Conservation (phyloP, 108 stramenopile species). For the Nannochloropsis granulata region DNA sequence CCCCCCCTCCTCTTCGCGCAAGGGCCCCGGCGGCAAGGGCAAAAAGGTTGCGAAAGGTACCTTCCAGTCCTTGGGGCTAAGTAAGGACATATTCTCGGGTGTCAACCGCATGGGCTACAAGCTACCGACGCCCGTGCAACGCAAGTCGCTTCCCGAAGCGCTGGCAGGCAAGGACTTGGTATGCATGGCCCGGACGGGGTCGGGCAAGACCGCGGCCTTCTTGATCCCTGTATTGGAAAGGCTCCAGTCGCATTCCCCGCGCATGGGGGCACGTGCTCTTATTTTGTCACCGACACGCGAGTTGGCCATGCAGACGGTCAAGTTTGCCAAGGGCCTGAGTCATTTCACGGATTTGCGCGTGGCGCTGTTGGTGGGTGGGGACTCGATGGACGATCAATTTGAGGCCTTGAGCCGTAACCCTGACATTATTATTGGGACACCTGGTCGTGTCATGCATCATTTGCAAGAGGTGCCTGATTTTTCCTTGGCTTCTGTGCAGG, state of each 20-base stretch:
- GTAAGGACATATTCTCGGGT: slow-evolving; percentile 29
- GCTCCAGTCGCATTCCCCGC: slow-evolving; percentile 37
- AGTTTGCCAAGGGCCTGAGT: slow-evolving; percentile 20
- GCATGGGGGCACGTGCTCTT: slow-evolving; percentile 48
- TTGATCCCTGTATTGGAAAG: slow-evolving; percentile 78
- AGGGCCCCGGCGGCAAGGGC: not conserved
- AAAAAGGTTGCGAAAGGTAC: not conserved
- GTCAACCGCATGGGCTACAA: slow-evolving; percentile 78
- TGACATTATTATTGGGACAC: slow-evolving; percentile 92
- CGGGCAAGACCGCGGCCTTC: slow-evolving; percentile 90
- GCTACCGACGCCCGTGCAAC: slow-evolving; percentile 92
- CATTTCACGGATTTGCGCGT: slow-evolving; percentile 42
- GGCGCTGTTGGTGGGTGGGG: slow-evolving; percentile 84
- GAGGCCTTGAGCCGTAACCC: slow-evolving; percentile 63
- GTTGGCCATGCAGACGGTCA: slow-evolving; percentile 62
- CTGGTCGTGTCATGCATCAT: slow-evolving; percentile 92
- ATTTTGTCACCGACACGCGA: slow-evolving; percentile 68
- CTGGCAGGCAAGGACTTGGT: slow-evolving; percentile 75
- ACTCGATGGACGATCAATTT: slow-evolving; percentile 91
- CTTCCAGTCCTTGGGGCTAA: not conserved
- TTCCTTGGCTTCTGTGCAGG: slow-evolving; percentile 54
- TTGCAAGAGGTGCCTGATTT: slow-evolving; percentile 81
- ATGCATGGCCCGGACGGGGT: slow-evolving; percentile 89
- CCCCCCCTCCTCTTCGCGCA: not conserved
- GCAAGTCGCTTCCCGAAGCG: slow-evolving; percentile 75